Base-by-base conservation (phyloP, 768 basidiomycete genomes). In the Amanita pseudoporphyria region DNA sequence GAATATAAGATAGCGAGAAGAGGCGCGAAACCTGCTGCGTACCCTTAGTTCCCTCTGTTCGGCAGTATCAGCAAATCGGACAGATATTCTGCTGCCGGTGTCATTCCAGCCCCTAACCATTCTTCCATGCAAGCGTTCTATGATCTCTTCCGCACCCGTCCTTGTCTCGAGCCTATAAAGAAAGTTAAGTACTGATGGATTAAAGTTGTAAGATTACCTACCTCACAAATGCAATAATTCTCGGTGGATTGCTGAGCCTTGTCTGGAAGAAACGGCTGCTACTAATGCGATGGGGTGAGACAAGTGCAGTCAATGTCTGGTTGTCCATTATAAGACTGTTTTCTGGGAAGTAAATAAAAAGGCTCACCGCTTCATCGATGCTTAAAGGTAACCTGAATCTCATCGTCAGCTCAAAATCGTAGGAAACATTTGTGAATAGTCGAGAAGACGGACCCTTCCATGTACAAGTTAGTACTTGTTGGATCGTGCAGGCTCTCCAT, bases 191-290 rank as follows among this genome's bases (percentile, higher is more conserved):
- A 46, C 19, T 47, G 31, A 48, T 44, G 18, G 13, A 45, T 47
- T 44, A 49, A 45, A 3, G 14, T 9, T 28, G 28, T 7, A 52
- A 12, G 41, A n/a, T 45, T 26, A 62, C 75, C 18, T 54, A 85
- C 87, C 87, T 73, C 36, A 88, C 84, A 57, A 89, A 89, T 0
- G 85, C 87, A 49, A 89, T 88, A 53, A 87, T 84, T 51, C 85
- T 70, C 16, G 85, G 84, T 1, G 86, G 86, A 49, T 79, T 77
- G 53, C 83, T 86, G 19, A 89, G 62, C 54, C 82, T 75, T 9
- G 86, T 88, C 62, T 84, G 84, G 62, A 90, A 90, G 62, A 87
- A 84, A 14, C 87, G 73, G 55, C 78, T 83, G 58, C 83, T 85
- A 61, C 77, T 81, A 54, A 90, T 87, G 43, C 72, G 67, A 63